phyloP scores from a whole-genome alignment of 2,329 filamentous ascomycete genomes.

The Keithomyces neogunnii region DNA sequence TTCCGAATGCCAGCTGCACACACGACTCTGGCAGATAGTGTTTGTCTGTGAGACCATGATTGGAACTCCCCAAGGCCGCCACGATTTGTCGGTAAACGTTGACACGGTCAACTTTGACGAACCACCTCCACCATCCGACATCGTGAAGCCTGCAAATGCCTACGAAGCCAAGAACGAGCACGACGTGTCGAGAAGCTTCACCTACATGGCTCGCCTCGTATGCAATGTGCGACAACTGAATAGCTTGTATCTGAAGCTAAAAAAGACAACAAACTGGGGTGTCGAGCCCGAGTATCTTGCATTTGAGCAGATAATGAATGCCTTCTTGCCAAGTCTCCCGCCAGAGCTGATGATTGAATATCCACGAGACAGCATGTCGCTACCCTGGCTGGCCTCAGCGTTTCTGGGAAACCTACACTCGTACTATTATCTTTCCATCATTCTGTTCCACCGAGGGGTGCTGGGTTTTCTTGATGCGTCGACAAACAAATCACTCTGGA shows the following conservation, averaged over 20 bases:
- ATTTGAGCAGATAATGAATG: conserved; percentile 66
- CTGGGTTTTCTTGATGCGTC: conserved; percentile 69
- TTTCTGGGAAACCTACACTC: conserved; percentile 84
- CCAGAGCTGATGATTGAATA: conserved; percentile 70
- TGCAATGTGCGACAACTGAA: conserved; percentile 72
- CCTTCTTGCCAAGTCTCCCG: conserved; percentile 71
- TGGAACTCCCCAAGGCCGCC: conserved; percentile 80
- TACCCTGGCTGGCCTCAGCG: conserved; percentile 77
- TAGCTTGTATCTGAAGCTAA: conserved; percentile 63
- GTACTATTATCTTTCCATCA: conserved; percentile 77
- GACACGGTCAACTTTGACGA: conserved; percentile 70
- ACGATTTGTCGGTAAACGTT: conserved; percentile 66
- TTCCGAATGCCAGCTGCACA: conserved; percentile 75
- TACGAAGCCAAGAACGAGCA: not conserved
- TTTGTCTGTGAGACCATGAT: conserved; percentile 87
- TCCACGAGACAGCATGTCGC: conserved; percentile 61
- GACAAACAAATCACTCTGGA: conserved; percentile 66
- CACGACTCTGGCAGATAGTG: conserved; percentile 81
- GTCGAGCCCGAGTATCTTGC: conserved; percentile 74
- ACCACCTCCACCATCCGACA: not conserved
- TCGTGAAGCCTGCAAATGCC: not conserved
- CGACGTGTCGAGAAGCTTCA: not conserved
- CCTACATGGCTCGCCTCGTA: conserved; percentile 67
- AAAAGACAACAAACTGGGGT: conserved; percentile 76
- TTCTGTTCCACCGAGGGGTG: conserved; percentile 83